A percentile compares a stretch with the other conserved stretches of the same genome.
These are phyloP conservation scores for Rhinocladiella mackenziei DNA, from an alignment of 2,329 filamentous ascomycete species.

Conservation along the genomic window DNA sequence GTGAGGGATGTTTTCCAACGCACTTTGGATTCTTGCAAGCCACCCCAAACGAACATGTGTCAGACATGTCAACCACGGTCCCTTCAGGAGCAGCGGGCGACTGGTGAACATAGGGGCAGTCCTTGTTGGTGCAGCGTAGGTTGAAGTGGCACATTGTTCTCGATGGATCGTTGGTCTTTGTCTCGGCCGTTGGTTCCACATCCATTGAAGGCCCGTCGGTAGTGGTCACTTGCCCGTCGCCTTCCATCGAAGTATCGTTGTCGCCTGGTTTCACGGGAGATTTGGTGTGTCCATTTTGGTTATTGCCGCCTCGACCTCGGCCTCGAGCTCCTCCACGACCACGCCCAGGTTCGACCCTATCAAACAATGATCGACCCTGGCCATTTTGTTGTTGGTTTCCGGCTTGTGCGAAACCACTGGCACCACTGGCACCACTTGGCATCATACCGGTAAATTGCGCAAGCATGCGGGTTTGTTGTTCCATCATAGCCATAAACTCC, in stretches of 20 bases:
- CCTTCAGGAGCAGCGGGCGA: slow-evolving; percentile 82
- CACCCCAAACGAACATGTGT: slow-evolving; percentile 77
- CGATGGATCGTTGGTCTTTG: slow-evolving; percentile 45
- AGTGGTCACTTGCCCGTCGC: slow-evolving; percentile 23
- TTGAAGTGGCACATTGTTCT: slow-evolving; percentile 85
- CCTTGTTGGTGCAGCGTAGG: slow-evolving; percentile 76
- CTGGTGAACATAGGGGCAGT: slow-evolving; percentile 92
- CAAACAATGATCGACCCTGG: slow-evolving; percentile 64
- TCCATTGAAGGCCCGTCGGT: slow-evolving; percentile 46
- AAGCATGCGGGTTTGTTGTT: slow-evolving; percentile 86
- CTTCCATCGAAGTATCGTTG: slow-evolving; percentile 23
- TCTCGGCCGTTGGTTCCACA: slow-evolving; percentile 54
- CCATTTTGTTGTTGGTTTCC: slow-evolving; percentile 36
- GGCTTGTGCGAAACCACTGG: slow-evolving; percentile 43
- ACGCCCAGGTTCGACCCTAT: slow-evolving; percentile 55
- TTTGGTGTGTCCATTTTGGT: slow-evolving; percentile 26
- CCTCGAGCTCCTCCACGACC: slow-evolving; percentile 26
- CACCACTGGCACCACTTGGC: slow-evolving; percentile 51
- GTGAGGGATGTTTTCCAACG: slow-evolving; percentile 84
- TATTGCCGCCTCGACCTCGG: slow-evolving; percentile 21
- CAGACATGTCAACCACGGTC: slow-evolving; percentile 70
- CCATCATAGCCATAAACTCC: slow-evolving; percentile 70
- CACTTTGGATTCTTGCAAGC: slow-evolving; percentile 97
- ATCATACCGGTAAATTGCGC: slow-evolving; percentile 60
- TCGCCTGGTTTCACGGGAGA: slow-evolving; percentile 12